phyloP scores from a whole-genome alignment of 495 filamentous ascomycete genomes.

The Penicillium fimorum region DNA sequence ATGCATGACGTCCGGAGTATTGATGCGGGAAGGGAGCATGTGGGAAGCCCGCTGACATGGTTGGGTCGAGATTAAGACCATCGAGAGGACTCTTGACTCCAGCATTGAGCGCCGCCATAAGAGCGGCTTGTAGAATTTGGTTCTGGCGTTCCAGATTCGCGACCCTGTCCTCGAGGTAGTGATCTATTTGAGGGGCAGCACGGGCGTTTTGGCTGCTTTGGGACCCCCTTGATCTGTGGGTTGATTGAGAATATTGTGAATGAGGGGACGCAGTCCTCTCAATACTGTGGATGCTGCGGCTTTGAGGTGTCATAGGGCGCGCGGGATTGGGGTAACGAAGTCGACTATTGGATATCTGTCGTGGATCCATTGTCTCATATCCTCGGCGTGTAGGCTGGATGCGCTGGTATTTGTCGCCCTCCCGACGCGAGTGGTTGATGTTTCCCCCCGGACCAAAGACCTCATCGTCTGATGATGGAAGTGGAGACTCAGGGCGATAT shows the following conservation, averaged over 20 bases:
- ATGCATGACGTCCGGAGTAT: conserved; percentile 18
- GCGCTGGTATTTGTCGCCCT: conserved; percentile 10
- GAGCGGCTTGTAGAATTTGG: conserved; percentile 46
- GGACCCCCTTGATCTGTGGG: conserved; percentile 24
- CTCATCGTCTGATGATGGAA: conserved; percentile 48
- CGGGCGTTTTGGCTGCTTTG: conserved; percentile 20
- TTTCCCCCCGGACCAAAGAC: conserved; percentile 22
- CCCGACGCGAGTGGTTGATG: conserved; percentile 10
- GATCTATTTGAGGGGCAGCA: conserved; percentile 8
- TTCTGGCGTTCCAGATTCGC: conserved; percentile 46
- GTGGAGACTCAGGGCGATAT: conserved; percentile 35
- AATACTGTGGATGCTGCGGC: conserved; percentile 17
- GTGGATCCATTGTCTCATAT: conserved; percentile 15
- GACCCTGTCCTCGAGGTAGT: conserved; percentile 40
- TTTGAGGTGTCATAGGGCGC: conserved; percentile 30
- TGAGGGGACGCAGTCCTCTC: conserved; percentile 28
- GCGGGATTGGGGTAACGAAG: conserved; percentile 11
- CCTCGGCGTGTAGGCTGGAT: conserved; percentile 14
- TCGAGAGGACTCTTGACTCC: conserved; percentile 31
- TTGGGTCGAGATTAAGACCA: conserved; percentile 23
- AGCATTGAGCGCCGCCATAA: conserved; percentile 41
- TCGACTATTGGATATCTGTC: conserved; percentile 5
- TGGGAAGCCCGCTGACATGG: conserved; percentile 17
- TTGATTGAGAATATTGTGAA: conserved; percentile 26
- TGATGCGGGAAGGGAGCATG: conserved; percentile 4